Conservation (phyloP, 2,329 filamentous ascomycete species). For the Rhynchosporium graminicola region DNA sequence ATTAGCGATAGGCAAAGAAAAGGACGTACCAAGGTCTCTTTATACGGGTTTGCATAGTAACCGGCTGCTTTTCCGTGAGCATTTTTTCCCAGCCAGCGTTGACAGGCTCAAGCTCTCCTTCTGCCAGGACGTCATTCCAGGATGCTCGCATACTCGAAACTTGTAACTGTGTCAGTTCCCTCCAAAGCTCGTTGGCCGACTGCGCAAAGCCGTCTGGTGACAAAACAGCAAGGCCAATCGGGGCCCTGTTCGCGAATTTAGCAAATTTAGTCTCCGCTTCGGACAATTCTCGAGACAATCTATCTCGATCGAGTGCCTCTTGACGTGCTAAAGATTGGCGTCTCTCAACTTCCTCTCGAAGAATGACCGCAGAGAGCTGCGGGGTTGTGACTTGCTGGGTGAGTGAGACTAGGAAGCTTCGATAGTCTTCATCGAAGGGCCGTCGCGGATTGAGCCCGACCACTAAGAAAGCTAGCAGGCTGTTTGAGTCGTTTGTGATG, state of each 20-base stretch:
- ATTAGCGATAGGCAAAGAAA: no score
- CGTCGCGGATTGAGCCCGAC: conserved; percentile 70
- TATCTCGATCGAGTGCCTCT: conserved; percentile 66
- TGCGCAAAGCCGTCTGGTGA: conserved; percentile 56
- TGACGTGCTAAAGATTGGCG: conserved; percentile 57
- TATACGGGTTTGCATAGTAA: conserved; percentile 25
- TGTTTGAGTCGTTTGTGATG: conserved; percentile 64
- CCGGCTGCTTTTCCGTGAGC: conserved; percentile 14
- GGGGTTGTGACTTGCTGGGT: conserved; percentile 64
- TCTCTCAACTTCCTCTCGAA: conserved; percentile 69
- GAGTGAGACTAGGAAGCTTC: conserved; percentile 61
- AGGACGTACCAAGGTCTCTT: conserved; percentile 14
- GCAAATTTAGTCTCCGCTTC: conserved; percentile 65
- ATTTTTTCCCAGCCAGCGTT: conserved; percentile 20
- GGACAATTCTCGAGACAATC: conserved; percentile 65
- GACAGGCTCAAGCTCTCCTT: conserved; percentile 22
- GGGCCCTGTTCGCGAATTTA: conserved; percentile 70
- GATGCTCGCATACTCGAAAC: conserved; percentile 11
- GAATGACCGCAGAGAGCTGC: conserved; percentile 67
- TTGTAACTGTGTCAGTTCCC: conserved; percentile 22
- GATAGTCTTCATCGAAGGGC: conserved; percentile 74
- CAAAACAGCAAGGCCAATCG: conserved; percentile 72
- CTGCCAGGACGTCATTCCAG: conserved; percentile 25
- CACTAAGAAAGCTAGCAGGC: conserved; percentile 66
- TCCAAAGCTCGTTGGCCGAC: conserved; percentile 30